Evolutionary conservation across 2,329 filamentous ascomycete genomes (phyloP).

Genomic region (Karstenula rhodostoma): DNA sequence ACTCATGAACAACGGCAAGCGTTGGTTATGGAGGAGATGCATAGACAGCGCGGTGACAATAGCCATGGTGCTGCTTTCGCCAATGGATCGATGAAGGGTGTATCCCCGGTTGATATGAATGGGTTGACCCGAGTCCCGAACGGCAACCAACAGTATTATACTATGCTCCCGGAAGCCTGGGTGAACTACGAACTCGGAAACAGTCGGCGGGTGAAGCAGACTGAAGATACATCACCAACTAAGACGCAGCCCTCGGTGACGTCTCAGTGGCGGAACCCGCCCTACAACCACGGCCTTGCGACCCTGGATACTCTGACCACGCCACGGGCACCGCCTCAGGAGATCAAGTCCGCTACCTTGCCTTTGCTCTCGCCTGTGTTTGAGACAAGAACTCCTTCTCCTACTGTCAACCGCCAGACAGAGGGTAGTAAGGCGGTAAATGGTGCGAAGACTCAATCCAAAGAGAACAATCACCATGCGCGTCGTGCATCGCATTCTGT

Average conservation of each 20-base stretch:
- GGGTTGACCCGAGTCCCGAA: slow-evolving; percentile 32
- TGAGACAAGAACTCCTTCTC: slow-evolving; percentile 75
- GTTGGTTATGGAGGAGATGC: slow-evolving; percentile 42
- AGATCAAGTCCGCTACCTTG: slow-evolving; percentile 50
- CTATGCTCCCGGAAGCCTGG: slow-evolving; percentile 37
- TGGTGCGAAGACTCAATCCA: slow-evolving; percentile 37
- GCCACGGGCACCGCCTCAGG: slow-evolving; percentile 47
- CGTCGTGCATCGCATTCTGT: slow-evolving; percentile 39
- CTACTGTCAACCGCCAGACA: slow-evolving; percentile 61
- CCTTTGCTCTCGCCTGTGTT: slow-evolving; percentile 74
- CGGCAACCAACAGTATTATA: slow-evolving; percentile 37
- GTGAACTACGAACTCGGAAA: slow-evolving; percentile 38
- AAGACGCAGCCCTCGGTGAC: slow-evolving; percentile 29
- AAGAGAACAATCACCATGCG: slow-evolving; percentile 37
- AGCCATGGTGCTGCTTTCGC: slow-evolving; percentile 31
- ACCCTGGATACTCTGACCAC: slow-evolving; percentile 55
- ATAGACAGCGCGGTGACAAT: slow-evolving; percentile 35
- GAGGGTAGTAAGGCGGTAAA: slow-evolving; percentile 40
- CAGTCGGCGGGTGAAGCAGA: slow-evolving; percentile 29
- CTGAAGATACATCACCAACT: slow-evolving; percentile 42
- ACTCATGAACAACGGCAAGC: slow-evolving; percentile 42
- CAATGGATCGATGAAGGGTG: slow-evolving; percentile 36
- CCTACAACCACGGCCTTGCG: slow-evolving; percentile 41
- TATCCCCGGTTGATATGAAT: slow-evolving; percentile 28
- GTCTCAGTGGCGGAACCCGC: slow-evolving; percentile 37